phyloP scores from a whole-genome alignment of 345 rosid genomes.

The Euphorbia pulcherrima region DNA sequence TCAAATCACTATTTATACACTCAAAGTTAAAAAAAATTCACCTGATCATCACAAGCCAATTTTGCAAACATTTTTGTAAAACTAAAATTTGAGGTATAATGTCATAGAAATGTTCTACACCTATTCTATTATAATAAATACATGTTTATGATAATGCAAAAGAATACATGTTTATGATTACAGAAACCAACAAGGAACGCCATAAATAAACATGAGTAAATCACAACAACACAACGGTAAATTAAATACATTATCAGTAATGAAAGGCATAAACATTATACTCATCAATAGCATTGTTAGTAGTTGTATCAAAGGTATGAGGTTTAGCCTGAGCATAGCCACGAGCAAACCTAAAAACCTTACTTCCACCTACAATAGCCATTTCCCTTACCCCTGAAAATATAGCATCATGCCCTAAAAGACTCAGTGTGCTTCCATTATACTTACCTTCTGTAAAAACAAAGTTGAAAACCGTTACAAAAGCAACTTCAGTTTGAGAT shows the following conservation, averaged over 20 bases:
- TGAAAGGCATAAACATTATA: slow-evolving; percentile 27
- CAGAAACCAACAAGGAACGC: too few relatives aligned
- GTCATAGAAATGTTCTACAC: too few relatives aligned
- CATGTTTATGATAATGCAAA: too few relatives aligned
- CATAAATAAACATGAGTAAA: too few relatives aligned
- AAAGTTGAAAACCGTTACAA: slow-evolving; percentile 20
- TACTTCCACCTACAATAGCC: slow-evolving; percentile 30
- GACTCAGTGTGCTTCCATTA: slow-evolving; percentile 30
- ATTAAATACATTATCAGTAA: slow-evolving; percentile 15
- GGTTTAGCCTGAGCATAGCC: slow-evolving; percentile 25
- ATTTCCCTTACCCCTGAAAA: slow-evolving; percentile 19
- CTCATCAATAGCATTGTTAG: slow-evolving; percentile 11
- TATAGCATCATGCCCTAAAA: slow-evolving; percentile 20
- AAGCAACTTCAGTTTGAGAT: slow-evolving; percentile 9
- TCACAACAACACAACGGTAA: too few relatives aligned
- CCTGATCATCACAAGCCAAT: too few relatives aligned
- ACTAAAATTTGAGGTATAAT: too few relatives aligned
- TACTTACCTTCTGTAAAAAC: slow-evolving; percentile 22
- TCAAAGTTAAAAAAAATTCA: too few relatives aligned
- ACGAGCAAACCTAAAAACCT: slow-evolving; percentile 25
- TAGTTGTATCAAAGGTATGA: neutral
- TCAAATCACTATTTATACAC: too few relatives aligned
- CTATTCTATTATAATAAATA: too few relatives aligned
- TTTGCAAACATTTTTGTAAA: too few relatives aligned
- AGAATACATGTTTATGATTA: too few relatives aligned